Evolutionary conservation across 805 yeast species (phyloP), one percentile per base, ranked within the genome.

Genomic region (Saccharomycopsis synnaedendra): DNA sequence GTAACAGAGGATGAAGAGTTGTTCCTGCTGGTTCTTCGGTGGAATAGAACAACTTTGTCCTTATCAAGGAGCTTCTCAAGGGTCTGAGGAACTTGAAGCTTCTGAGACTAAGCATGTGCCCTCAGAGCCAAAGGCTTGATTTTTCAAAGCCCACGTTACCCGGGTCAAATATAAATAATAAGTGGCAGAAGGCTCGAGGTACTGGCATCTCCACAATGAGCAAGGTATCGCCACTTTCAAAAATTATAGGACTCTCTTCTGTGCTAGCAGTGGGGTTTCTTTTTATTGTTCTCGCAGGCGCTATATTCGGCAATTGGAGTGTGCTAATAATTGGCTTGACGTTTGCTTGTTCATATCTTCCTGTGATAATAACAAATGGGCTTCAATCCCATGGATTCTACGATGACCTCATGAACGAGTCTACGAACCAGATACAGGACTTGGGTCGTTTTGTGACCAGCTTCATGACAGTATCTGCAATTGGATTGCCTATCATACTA

Each of bases 1-100:
- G 49, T 8, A 81, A 57, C 0, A 74, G 64, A 1, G 83, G 80
- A 50, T 79, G 84, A 7, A 75, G 59, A 3, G 33, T 32, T n/a
- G 41, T 42, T 32, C 36, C 7, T 29, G 32, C 32, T n/a, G 7
- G 10, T 9, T n/a, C 43, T 9, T 29, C 10, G 32, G 32, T 6
- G 19, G 19, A 19, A 19, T 19, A 19, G 19, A 19, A 19, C 19
- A 19, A 19, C 19, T 19, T 19, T 19, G 19, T 19, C 19, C 19
- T 19, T 19, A 19, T 19, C 19, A 19, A 19, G 19, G 19, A 19
- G 19, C 19, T 19, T 19, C 19, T 19, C 19, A 19, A 19, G 19
- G 19, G 19, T 19, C 19, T 19, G 19, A 19, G 19, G 19, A 19
- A 19, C 19, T 19, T 19, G 19, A 19, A 19, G 19, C 19, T 19